phyloP scores from a whole-genome alignment of 257 asterid species.

The Avicennia marina region DNA sequence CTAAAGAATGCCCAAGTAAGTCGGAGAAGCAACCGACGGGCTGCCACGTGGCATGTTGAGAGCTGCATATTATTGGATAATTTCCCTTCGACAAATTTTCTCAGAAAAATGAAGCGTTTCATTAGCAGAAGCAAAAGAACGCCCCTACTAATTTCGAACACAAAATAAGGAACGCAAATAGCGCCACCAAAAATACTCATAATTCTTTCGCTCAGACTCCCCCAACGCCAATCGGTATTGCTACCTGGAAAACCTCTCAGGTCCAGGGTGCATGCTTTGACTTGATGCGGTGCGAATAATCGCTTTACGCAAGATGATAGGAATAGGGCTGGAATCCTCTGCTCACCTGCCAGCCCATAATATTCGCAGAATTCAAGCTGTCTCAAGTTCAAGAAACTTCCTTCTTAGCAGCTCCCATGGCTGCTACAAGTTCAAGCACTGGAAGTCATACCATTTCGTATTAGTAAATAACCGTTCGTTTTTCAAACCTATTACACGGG shows the following conservation, averaged over 20 bases:
- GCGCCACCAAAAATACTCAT: too few species aligned
- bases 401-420: conserved; percentile 4
- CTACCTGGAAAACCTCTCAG: neutral
- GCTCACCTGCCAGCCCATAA: conserved; percentile 1
- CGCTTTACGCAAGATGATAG: conserved; percentile 22
- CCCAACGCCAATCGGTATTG: neutral
- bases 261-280: neutral
- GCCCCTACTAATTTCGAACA: conserved; percentile 10
- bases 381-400: conserved; percentile 10
- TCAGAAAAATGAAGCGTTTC: neutral
- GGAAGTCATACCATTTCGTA: conserved; percentile 16
- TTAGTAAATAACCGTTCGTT: conserved; percentile 18
- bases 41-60: conserved; percentile 29
- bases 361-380: conserved; percentile 13
- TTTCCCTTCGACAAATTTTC: conserved; percentile 10
- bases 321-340: conserved; percentile 8
- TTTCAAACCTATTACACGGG: conserved; percentile 2
- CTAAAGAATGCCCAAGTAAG: neutral
- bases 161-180: neutral
- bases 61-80: conserved; percentile 26
- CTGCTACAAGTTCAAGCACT: too few species aligned
- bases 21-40: neutral
- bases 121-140: too few species aligned
- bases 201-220: too few species aligned
- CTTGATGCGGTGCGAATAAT: conserved; percentile 6